Evolutionary conservation across 176 grass and related monocot genomes (phyloP).

Genomic region (Eragrostis nindensis): DNA sequence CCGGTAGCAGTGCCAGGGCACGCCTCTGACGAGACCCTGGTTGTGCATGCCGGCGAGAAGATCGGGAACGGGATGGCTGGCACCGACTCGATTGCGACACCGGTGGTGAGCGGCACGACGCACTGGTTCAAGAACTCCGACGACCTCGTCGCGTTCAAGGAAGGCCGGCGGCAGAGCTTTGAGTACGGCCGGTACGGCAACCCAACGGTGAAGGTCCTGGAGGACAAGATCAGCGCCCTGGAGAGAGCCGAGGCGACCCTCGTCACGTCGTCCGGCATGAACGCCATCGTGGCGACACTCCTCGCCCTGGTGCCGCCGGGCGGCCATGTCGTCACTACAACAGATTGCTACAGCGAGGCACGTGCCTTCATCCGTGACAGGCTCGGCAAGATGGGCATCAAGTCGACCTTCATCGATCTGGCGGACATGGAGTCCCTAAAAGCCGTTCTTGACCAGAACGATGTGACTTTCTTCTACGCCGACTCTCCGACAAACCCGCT

Average conservation of each 20-base stretch:
- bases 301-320: slow-evolving; percentile 61
- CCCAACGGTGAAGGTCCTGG: slow-evolving; percentile 68
- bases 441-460: slow-evolving; percentile 54
- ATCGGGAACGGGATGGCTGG: slow-evolving; percentile 17
- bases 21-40: slow-evolving; percentile 69
- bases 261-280: slow-evolving; percentile 81
- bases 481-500: slow-evolving; percentile 59
- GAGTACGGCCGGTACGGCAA: slow-evolving; percentile 83
- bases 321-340: slow-evolving; percentile 71
- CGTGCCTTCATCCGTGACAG: slow-evolving; percentile 66
- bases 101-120: slow-evolving; percentile 71
- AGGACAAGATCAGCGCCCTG: slow-evolving; percentile 82
- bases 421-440: slow-evolving; percentile 50
- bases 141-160: slow-evolving; percentile 79
- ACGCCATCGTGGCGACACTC: slow-evolving; percentile 76
- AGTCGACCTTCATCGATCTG: slow-evolving; percentile 67
- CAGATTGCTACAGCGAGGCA: slow-evolving; percentile 84
- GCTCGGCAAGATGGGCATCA: slow-evolving; percentile 76
- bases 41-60: slow-evolving; percentile 86
- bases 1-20: not conserved
- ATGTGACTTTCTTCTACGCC: slow-evolving; percentile 59
- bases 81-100: slow-evolving; percentile 70
- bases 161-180: slow-evolving; percentile 70
- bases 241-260: slow-evolving; percentile 76
- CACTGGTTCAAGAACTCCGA: slow-evolving; percentile 75